Conservation (phyloP, 2,329 filamentous ascomycete genomes). For the Exophiala aquamarina region DNA sequence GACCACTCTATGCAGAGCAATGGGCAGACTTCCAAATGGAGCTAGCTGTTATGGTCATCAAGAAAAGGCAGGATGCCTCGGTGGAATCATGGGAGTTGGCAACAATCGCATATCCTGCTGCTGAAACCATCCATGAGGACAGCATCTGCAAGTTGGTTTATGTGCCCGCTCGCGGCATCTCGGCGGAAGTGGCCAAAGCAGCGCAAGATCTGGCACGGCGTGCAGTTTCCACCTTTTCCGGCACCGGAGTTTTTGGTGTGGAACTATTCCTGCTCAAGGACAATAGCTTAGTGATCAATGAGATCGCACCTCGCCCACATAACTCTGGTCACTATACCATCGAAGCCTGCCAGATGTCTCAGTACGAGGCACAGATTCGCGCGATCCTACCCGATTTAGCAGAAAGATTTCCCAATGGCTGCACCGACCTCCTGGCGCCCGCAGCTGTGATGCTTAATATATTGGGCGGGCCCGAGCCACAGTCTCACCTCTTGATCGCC, state of each 20-base stretch:
- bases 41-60: slow-evolving; percentile 90
- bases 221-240: slow-evolving; percentile 77
- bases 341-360: slow-evolving; percentile 83
- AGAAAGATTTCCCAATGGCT: slow-evolving; percentile 58
- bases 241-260: slow-evolving; percentile 91
- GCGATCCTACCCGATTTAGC: slow-evolving; percentile 65
- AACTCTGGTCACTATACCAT: slow-evolving; percentile 97
- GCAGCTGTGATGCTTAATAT: slow-evolving; percentile 56
- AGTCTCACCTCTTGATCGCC: slow-evolving; percentile 61
- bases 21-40: slow-evolving; percentile 85
- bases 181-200: slow-evolving; percentile 57
- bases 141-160: slow-evolving; percentile 93
- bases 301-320: slow-evolving; percentile 79
- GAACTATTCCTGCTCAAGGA: slow-evolving; percentile 88
- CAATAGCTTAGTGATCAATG: slow-evolving; percentile 74
- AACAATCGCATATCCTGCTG: slow-evolving; percentile 74
- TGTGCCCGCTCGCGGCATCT: slow-evolving; percentile 73
- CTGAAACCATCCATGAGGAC: slow-evolving; percentile 94
- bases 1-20: slow-evolving; percentile 83
- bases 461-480: slow-evolving; percentile 57
- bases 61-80: slow-evolving; percentile 68
- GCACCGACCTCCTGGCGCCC: slow-evolving; percentile 46
- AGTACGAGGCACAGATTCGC: slow-evolving; percentile 87
- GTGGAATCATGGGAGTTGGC: slow-evolving; percentile 42
- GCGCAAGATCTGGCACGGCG: slow-evolving; percentile 76